These are phyloP conservation scores for Lizonia empirigonia DNA, from an alignment of 2,329 filamentous ascomycete genomes.

Conservation along the genomic window DNA sequence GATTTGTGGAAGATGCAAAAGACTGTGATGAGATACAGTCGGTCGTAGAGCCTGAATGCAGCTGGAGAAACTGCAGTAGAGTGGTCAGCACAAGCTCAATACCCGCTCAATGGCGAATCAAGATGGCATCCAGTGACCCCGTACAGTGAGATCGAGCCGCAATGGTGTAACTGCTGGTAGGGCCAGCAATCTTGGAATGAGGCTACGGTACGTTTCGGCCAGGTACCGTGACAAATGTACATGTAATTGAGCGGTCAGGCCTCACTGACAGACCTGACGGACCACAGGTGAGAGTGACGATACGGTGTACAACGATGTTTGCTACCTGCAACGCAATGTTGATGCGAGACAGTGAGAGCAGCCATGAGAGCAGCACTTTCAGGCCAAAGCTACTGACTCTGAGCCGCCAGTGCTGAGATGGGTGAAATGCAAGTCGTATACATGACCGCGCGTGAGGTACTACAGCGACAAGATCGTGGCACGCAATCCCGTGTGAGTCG, in stretches of 20 bases:
- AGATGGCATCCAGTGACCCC: constrained; percentile 2
- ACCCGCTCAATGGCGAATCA: background rate
- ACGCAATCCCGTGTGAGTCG: constrained; percentile 3
- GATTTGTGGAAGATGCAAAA: constrained; percentile 23
- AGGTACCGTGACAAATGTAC: constrained; percentile 5
- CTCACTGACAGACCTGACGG: constrained; percentile 1
- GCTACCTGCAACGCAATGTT: constrained; percentile 6
- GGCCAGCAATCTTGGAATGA: constrained; percentile 7
- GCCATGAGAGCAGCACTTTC: background rate
- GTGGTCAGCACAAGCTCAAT: constrained; percentile 20
- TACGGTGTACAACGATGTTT: background rate
- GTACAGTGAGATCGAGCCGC: constrained; percentile 7
- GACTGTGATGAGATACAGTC: constrained; percentile 23
- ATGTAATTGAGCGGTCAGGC: constrained; percentile 7
- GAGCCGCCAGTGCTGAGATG: background rate
- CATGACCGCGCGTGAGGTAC: constrained; percentile 11
- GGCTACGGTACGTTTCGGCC: constrained; percentile 8
- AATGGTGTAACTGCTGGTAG: background rate
- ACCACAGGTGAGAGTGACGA: constrained; percentile 5
- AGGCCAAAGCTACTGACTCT: background rate
- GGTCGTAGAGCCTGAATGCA: constrained; percentile 21
- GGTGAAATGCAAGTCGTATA: constrained; percentile 4
- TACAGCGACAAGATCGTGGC: constrained; percentile 4
- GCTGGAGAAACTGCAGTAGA: constrained; percentile 12
- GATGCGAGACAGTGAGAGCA: constrained; percentile 4